Evolutionary conservation across 2,329 filamentous ascomycete species (phyloP).

Genomic region (Apiospora marii): DNA sequence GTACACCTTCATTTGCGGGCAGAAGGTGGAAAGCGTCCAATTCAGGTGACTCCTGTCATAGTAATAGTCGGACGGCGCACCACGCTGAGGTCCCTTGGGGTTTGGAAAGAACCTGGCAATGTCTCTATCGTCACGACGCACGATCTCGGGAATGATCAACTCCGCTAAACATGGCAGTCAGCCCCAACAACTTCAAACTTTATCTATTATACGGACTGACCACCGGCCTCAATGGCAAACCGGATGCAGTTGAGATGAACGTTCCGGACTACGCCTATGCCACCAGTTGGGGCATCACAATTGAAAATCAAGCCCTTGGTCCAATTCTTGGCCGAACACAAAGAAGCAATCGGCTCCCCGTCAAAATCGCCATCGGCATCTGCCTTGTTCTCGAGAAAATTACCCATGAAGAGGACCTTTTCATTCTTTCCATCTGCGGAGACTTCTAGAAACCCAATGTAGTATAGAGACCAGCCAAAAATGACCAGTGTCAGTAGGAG

Average conservation of each 20-base stretch:
- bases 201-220: constrained; percentile 39
- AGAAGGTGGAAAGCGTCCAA: constrained; percentile 38
- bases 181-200: constrained; percentile 28
- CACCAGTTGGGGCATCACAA: constrained; percentile 52
- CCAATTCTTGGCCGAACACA: constrained; percentile 44
- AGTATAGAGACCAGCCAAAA: constrained; percentile 37
- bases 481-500: constrained; percentile 35
- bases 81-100: constrained; percentile 39
- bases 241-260: constrained; percentile 54
- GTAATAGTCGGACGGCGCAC: constrained; percentile 43
- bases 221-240: constrained; percentile 56
- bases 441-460: constrained; percentile 34
- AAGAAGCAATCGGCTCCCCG: constrained; percentile 39
- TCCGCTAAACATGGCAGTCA: constrained; percentile 39
- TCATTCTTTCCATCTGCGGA: constrained; percentile 40
- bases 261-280: constrained; percentile 53
- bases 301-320: constrained; percentile 52
- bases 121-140: constrained; percentile 42
- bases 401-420: constrained; percentile 43
- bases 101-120: constrained; percentile 35
- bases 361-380: constrained; percentile 44
- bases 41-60: constrained; percentile 45
- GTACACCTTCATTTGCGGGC: constrained; percentile 48
- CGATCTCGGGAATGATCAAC: constrained; percentile 48
- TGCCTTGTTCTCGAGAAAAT: constrained; percentile 45